phyloP scores from a whole-genome alignment of 176 grass and related monocot species.

The Phoenix roebelenii region DNA sequence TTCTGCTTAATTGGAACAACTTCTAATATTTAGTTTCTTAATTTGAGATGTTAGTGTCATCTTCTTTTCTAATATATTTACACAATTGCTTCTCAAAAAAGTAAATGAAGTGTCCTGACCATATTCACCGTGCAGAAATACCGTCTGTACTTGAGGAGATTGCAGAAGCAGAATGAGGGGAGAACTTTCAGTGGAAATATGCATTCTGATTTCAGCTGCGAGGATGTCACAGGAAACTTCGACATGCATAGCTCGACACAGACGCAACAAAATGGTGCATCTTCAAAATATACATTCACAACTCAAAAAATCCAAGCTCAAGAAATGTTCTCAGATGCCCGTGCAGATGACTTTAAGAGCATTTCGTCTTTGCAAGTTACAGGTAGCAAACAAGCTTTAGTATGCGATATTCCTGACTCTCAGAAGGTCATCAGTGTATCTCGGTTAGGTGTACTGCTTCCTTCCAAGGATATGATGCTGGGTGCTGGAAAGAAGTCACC shows the following conservation, averaged over 20 bases:
- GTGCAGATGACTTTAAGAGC: conserved; percentile 38
- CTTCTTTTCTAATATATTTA: too few species aligned
- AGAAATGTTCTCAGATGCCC: conserved; percentile 30
- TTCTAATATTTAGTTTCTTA: too few species aligned
- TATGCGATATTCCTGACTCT: conserved; percentile 20
- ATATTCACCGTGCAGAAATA: conserved; percentile 76
- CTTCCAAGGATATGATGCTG: conserved; percentile 40
- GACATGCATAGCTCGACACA: conserved; percentile 39
- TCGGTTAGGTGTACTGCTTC: conserved; percentile 42
- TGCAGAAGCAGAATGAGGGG: conserved; percentile 93
- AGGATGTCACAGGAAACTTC: conserved; percentile 38
- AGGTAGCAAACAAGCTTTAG: conserved; percentile 28
- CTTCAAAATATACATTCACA: conserved; percentile 24
- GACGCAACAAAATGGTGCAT: conserved; percentile 28
- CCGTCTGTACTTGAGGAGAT: conserved; percentile 88
- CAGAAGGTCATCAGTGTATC: conserved; percentile 31
- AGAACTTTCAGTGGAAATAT: conserved; percentile 29
- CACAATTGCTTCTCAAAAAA: too few species aligned
- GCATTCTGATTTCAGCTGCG: conserved; percentile 43
- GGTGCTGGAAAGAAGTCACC: conserved; percentile 40
- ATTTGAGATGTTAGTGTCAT: too few species aligned
- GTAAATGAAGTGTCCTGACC: not conserved
- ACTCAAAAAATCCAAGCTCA: conserved; percentile 41
- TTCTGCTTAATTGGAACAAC: too few species aligned
- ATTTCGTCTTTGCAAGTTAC: conserved; percentile 11